Base-by-base conservation (phyloP, 345 rosid genomes). In the Eucalyptus leucophloia region DNA sequence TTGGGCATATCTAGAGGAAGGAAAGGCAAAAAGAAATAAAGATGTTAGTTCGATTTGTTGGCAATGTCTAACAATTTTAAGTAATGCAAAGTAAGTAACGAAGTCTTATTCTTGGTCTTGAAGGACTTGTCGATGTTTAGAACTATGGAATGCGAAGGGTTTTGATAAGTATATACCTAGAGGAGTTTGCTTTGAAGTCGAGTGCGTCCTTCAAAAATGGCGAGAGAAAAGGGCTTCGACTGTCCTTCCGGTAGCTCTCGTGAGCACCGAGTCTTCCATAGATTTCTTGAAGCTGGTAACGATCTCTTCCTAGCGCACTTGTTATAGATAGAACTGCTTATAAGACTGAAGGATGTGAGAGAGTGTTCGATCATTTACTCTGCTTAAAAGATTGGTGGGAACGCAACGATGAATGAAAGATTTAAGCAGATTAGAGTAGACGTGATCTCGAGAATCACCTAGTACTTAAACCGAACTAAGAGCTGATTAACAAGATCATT, bases 281-380 rank as follows among this genome's bases (percentile, higher is more conserved):
- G 32, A 88, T 83, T 77, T 77, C 49, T 77, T 87, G 23, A 90
- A 77, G 47, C 47, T 77, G 62, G 56, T 87, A 19, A 58, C 80
- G 90, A 13, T 90, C 91, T 81, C 87, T 72, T 53, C 88, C 91
- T 85, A 86, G 44, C 32, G 88, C 19, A 26, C 47, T 89, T 56
- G 80, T 85, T 87, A 87, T 86, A 60, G 90, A 90, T 86, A 91
- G 6, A 72, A 92, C 94, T 91, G 87, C 86, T 86, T 72, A 86
- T 37, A 30, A 18, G 17, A 86, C 42, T 21, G 30, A 77, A 77
- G 83, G 83, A 77, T 77, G 85, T 40, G 44, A 77, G 85, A 37
- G 85, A 77, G 28, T 14, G 45, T 37, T 37, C 14, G 85, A 77
- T 23, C 47, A 40, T 40, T 12, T 77, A 21, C 47, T 40, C 47